Evolutionary conservation across 441 rosid genomes (phyloP), one percentile per base, ranked within the genome.

Genomic region (Bocquillonia castaneifolia): DNA sequence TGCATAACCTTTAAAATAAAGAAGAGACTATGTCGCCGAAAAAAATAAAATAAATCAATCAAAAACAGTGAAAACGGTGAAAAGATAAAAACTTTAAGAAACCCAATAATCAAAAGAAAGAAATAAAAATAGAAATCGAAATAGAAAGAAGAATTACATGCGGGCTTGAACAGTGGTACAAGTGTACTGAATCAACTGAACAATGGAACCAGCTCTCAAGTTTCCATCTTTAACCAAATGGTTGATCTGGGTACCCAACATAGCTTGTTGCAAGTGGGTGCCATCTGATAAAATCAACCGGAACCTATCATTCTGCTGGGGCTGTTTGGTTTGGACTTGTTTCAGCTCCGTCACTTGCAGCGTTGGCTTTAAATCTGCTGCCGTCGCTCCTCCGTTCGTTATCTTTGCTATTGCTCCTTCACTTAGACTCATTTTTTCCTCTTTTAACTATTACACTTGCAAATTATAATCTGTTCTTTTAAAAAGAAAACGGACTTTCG

Each of bases 201-300:
- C 62, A 34, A 92, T 22, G 32, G 96, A 86, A 2, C 96, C 94
- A 17, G 78, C 20, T 72, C 84, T 85, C 80, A 92, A 57, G 47
- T 32, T 64, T 0, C 91, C 86, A 37, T 81, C 73, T 54, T 73
- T 74, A 6, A 89, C 91, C 23, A 85, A 73, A 56, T 67, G 68
- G 50, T 86, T 88, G 67, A 77, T 79, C 67, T 78, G 79, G 13
- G 89, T 80, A 23, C 86, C 86, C 10, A 92, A 88, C 91, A 92
- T 84, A 15, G 90, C 94, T 73, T 86, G 92, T 69, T 77, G 87
- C 57, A 42, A 34, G 37, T 64, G 79, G 3, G 73, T 61, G 53
- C 97, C 97, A 42, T 89, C 97, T 3, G 97, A 91, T n/a, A 89
- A 62, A 58, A 80, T 52, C 69, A 91, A 23, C 52, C 83, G 78